phyloP scores from a whole-genome alignment of 2,329 filamentous ascomycete species.

The Talaromyces rugulosus region DNA sequence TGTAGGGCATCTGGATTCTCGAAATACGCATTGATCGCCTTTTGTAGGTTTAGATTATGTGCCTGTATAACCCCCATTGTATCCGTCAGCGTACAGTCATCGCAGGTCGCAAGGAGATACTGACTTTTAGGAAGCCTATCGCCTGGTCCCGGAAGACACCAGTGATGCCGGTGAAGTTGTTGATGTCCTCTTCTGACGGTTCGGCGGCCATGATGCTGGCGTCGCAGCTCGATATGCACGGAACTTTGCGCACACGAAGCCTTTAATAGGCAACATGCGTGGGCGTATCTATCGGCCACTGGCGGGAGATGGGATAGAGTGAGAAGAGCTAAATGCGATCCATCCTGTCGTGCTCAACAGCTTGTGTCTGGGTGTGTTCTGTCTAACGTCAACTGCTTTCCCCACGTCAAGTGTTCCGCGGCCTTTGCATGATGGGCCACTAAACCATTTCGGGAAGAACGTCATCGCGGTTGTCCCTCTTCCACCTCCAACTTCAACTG shows the following conservation, averaged over 20 bases:
- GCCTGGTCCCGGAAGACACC: slow-evolving; percentile 37
- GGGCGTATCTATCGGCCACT: background rate
- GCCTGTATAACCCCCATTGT: slow-evolving; percentile 26
- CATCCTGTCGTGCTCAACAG: background rate
- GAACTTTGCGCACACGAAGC: slow-evolving; percentile 11
- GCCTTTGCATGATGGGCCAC: background rate
- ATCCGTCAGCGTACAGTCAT: background rate
- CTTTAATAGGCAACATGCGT: slow-evolving; percentile 10
- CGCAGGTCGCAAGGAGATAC: background rate
- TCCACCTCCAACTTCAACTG: too few species aligned
- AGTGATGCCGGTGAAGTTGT: slow-evolving; percentile 39
- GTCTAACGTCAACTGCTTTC: background rate
- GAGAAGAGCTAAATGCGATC: background rate
- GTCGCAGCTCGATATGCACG: slow-evolving; percentile 4
- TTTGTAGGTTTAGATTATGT: slow-evolving; percentile 41
- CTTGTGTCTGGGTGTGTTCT: background rate
- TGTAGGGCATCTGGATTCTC: slow-evolving; percentile 38
- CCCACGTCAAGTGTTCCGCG: slow-evolving; percentile 2
- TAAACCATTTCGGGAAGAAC: background rate
- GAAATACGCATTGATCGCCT: slow-evolving; percentile 46
- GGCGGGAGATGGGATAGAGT: background rate
- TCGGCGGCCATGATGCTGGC: slow-evolving; percentile 29
- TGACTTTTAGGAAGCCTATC: slow-evolving; percentile 38
- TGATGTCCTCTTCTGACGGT: slow-evolving; percentile 38
- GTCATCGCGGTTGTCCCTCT: too few species aligned